Percentiles rank a stretch among this genome's conserved stretches.
Evolutionary conservation across 148 eudicot genomes (phyloP).

Genomic region (Rhododendron griersonianum): DNA sequence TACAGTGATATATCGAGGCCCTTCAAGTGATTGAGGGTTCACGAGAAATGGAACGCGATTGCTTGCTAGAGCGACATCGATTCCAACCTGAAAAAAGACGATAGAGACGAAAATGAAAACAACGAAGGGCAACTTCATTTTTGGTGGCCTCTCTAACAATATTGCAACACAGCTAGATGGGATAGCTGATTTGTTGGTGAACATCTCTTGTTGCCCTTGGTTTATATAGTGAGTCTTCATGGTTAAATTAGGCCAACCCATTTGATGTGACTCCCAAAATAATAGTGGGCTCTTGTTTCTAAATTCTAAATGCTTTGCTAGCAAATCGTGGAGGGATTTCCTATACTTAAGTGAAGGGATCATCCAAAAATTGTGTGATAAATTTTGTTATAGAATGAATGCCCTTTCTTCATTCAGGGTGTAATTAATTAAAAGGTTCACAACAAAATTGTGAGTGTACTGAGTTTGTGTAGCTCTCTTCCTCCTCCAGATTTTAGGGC

Average conservation of each 20-base stretch:
- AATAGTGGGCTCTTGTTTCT: background rate
- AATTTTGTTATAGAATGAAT: background rate
- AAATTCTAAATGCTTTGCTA: background rate
- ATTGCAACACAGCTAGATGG: background rate
- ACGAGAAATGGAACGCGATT: conserved; percentile 20
- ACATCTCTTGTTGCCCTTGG: background rate
- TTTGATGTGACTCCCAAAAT: conserved; percentile 8
- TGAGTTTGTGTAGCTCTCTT: background rate
- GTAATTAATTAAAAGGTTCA: conserved; percentile 4
- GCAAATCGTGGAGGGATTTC: background rate
- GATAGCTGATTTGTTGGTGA: conserved; percentile 10
- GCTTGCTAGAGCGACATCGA: conserved; percentile 12
- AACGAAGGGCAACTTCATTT: conserved; percentile 8
- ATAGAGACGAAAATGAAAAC: conserved; percentile 11
- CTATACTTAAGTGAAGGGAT: background rate
- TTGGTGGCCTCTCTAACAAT: background rate
- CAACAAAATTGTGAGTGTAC: background rate
- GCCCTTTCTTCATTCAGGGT: background rate
- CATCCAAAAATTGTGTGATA: conserved; percentile 13
- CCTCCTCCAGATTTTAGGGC: too few species aligned
- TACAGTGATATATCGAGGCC: conserved; percentile 19
- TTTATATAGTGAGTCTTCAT: background rate
- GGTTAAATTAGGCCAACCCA: conserved; percentile 4
- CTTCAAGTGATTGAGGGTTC: conserved; percentile 24
- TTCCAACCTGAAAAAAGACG: conserved; percentile 4